Percentiles rank a stretch among this genome's conserved stretches.
Conservation (phyloP, 116 monocot species). For the Thalassia testudinum region DNA sequence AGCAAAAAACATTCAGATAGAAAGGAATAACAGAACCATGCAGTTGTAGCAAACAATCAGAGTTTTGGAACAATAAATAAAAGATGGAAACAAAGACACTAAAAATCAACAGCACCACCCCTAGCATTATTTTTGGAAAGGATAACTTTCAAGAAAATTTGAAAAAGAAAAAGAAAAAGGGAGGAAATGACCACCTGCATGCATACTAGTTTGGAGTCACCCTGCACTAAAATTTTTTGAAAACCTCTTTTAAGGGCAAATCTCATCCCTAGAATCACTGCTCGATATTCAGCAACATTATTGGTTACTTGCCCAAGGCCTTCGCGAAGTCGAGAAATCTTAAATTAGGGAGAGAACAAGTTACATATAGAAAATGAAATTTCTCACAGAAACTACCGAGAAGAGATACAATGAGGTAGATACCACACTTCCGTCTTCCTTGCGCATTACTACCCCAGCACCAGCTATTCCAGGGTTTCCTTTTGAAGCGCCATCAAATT, state of each 20-base stretch:
- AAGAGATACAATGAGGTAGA: neutral
- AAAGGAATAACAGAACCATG: too few species aligned
- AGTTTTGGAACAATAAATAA: too few species aligned
- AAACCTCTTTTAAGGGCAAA: slow-evolving; percentile 36
- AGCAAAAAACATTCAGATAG: too few species aligned
- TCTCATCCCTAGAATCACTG: slow-evolving; percentile 37
- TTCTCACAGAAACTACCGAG: neutral
- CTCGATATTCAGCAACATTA: slow-evolving; percentile 54
- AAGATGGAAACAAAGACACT: too few species aligned
- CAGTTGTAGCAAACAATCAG: too few species aligned
- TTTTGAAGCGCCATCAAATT: slow-evolving; percentile 50
- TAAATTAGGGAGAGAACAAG: neutral
- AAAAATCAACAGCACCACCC: too few species aligned
- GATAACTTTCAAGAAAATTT: too few species aligned
- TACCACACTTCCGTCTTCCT: slow-evolving; percentile 39
- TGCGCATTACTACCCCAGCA: slow-evolving; percentile 38
- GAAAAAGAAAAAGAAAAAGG: too few species aligned
- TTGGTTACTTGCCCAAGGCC: slow-evolving; percentile 34
- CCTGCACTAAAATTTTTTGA: slow-evolving; percentile 24
- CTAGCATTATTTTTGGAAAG: too few species aligned
- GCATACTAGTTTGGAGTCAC: slow-evolving; percentile 40
- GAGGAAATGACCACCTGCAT: slow-evolving; percentile 20
- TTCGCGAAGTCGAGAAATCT: slow-evolving; percentile 35
- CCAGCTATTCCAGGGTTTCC: slow-evolving; percentile 41
- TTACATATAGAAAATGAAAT: neutral